Base-by-base conservation (phyloP, 2,329 filamentous ascomycete genomes). In the Colletotrichum sp. region DNA sequence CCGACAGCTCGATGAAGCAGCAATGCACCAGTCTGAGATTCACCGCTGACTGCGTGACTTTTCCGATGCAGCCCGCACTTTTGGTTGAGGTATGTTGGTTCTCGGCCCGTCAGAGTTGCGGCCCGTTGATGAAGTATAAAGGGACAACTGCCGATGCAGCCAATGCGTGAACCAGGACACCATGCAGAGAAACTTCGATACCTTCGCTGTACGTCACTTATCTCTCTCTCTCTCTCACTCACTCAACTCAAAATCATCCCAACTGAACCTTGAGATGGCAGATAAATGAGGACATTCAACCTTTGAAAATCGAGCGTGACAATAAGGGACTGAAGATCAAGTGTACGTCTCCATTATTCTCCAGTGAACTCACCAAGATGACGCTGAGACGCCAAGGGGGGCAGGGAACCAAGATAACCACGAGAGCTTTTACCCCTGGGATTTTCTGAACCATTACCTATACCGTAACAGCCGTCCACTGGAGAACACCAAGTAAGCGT, bases 351-450 rank as follows among this genome's bases (percentile, higher is more conserved):
- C 34, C 27, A 55, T 9, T 19, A 48, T 48, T 44, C 27, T 52
- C 19, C 22, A 32, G 55, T 6, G 34, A 9, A 34, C 3, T 36
- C 11, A 22, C 30, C 9, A 30, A 13, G n/a, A 9, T 30, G 15
- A 25, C 4, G 19, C 11, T 68, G 25, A 34, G 44, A 52, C 44
- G 12, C 28, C 28, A 13, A 63, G 75, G 79, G 72, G 76, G 36
- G 60, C n/a, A 95, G 93, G 93, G 93, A 89, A 89, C 71, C 87
- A 88, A 75, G 93, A 94, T 81, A 88, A 87, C 2, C 96, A 98
- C 82, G 81, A 87, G 60, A 96, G 94, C 83, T 84, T 87, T 28
- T 98, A 96, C 81, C 82, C 88, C 1, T 93, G 90, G 88, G 83
- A 88, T 5, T 95, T 94, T 87, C 86, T 95, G 73, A 79, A 86